Base-by-base conservation (phyloP, 176 grass and related monocot species). In the Juncus effusus region DNA sequence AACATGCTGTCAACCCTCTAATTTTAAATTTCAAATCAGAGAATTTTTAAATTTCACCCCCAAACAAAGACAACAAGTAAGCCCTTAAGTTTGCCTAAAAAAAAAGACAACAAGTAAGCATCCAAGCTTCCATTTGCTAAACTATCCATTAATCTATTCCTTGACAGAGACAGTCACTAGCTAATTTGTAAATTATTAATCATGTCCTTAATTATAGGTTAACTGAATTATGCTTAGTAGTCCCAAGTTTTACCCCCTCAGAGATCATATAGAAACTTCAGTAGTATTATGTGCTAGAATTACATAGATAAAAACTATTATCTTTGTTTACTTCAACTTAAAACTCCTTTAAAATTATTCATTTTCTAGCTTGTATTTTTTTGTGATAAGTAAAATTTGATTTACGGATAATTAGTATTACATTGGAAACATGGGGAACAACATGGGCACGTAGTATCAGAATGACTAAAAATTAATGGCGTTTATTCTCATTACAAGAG, bases 81-180 rank as follows among this genome's bases (percentile, higher is more conserved):
- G 52, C 68, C 55, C 57, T 52, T 28, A 72, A 72, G 53, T 52
- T 72, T 72, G 51, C 51, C 19, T 28, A 28, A 28, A 59, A 72
- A 72, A 12, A 4, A 55, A 72, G 68, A 72, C 68, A 72, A 72
- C 8, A 59, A 72, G 51, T 72, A 72, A 72, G 68, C 68, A 72
- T 72, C 68, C 40, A 72, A 72, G 53, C 68, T 72, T 72, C 68
- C 51, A 59, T 57, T 28, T 59, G 38, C 54, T 72, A 35, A 72
- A 59, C 36, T 45, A 45, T 36, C 57, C 10, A 72, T 59, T 72
- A 42, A 1, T 72, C 42, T 59, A 59, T 72, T 42, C 38, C 54
- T 72, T 45, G 68, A 72, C 38, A 72, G 68, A 40, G 68, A 72
- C 68, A 57, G 36, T 72, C 68, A 72, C 52, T 3, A 28, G 68